Evolutionary conservation across 2,329 filamentous ascomycete genomes (phyloP).

Genomic region (Purpureocillium takamizusanense): DNA sequence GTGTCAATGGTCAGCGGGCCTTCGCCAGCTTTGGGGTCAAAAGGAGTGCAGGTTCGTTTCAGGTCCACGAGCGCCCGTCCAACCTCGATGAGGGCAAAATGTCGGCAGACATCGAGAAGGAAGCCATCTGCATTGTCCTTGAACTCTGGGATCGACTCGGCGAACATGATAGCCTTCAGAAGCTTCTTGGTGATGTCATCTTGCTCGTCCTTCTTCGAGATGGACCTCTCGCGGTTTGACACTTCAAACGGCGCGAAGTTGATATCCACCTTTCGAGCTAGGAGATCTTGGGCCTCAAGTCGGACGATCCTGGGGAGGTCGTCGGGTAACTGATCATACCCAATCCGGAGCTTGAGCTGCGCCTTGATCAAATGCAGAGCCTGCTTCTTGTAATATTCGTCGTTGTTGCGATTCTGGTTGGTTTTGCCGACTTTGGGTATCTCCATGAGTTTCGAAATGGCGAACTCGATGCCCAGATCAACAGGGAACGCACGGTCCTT

Average conservation of each 20-base stretch:
- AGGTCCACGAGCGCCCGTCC: conserved; percentile 74
- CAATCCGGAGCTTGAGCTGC: conserved; percentile 84
- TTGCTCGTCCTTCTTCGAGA: conserved; percentile 78
- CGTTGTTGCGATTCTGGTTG: conserved; percentile 50
- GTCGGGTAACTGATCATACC: conserved; percentile 78
- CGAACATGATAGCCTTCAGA: conserved; percentile 80
- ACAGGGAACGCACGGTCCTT: conserved; percentile 82
- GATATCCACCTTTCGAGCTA: conserved; percentile 61
- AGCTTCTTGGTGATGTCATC: conserved; percentile 77
- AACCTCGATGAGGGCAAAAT: conserved; percentile 85
- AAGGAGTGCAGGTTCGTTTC: conserved; percentile 68
- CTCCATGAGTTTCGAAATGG: conserved; percentile 82
- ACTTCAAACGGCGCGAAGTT: conserved; percentile 63
- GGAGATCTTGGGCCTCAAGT: conserved; percentile 79
- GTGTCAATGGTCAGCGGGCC: conserved; percentile 81
- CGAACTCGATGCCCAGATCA: conserved; percentile 77
- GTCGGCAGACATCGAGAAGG: conserved; percentile 72
- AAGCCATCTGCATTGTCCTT: conserved; percentile 67
- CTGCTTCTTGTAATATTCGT: conserved; percentile 87
- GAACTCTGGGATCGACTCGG: conserved; percentile 73
- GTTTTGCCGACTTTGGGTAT: conserved; percentile 53
- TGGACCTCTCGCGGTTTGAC: conserved; percentile 73
- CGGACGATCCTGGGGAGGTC: conserved; percentile 79
- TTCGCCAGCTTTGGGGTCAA: conserved; percentile 79
- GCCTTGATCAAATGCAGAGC: conserved; percentile 80